Evolutionary conservation across 768 basidiomycete genomes (phyloP), one percentile per base, ranked within the genome.

Genomic region (Pleurotus ostreatus): DNA sequence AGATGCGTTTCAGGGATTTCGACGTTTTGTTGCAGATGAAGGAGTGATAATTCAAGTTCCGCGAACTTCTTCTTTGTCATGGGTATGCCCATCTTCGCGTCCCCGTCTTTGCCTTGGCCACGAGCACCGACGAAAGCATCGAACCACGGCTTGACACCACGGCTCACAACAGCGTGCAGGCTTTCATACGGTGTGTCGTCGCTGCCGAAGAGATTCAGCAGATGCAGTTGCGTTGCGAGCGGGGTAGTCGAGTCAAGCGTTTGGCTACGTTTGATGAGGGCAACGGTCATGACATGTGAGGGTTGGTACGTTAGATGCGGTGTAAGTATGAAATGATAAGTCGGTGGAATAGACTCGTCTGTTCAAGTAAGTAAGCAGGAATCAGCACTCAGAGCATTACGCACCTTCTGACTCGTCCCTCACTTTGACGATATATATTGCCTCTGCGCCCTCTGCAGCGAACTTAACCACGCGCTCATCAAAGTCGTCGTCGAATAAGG

Each of bases 51-150:
- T 70, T 99, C 96, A 55, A 98, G 85, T 64, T 99, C 97, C 6
- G 97, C 96, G 66, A 98, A 98, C 73, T 98, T 98, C 78, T 95
- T 95, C 83, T 98, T 98, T 46, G 96, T 94, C 81, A 97, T 92
- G 2, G 97, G 97, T 57, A 99, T 98, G 78, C 76, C 92, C 86
- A 92, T 89, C 71, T 93, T 91, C 44, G 78, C 81, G 66, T 94
- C 94, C 6, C 75, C 74, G 30, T 89, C 89, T 66, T 92, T 93
- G 52, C 82, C 85, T 56, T 79, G 74, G 23, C 85, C 82, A 49
- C 93, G 82, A 20, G 92, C 80, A 20, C 89, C 94, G 23, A 98
- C 94, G 65, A 96, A 98, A 13, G 96, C 94, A 70, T 98, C 95
- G 64, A 99, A 98, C 88, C 93, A 98, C 0, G 95, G 95, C 63